phyloP scores from a whole-genome alignment of 2,329 filamentous ascomycete genomes.

The Pseudopyricularia cyperi region DNA sequence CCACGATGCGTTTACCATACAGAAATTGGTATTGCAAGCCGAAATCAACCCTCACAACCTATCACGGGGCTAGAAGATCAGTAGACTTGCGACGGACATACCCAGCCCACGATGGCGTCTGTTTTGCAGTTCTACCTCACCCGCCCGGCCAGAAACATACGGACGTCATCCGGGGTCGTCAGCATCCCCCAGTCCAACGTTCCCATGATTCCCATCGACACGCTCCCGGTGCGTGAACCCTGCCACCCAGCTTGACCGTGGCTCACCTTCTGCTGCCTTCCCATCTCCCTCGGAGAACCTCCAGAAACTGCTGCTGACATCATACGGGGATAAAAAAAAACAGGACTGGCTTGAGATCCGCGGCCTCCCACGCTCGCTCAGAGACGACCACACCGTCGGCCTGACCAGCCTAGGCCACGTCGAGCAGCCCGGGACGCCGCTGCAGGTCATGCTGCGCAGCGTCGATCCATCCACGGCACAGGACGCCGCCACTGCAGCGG shows the following conservation, averaged over 20 bases:
- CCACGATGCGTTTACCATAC: too few species aligned
- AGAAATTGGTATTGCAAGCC: too few species aligned
- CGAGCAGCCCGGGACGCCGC: constrained; percentile 6
- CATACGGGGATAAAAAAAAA: neutral
- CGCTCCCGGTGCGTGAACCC: constrained; percentile 29
- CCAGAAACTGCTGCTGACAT: neutral
- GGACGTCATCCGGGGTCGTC: neutral
- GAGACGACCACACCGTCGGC: constrained; percentile 20
- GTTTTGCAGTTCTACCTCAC: neutral
- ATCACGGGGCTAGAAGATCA: neutral
- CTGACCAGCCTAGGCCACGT: constrained; percentile 24
- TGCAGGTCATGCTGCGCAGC: neutral
- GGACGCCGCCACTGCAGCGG: too few species aligned
- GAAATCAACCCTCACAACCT: neutral
- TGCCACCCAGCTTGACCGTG: too few species aligned
- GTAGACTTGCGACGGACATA: too few species aligned
- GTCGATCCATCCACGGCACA: neutral
- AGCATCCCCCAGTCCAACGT: constrained; percentile 23
- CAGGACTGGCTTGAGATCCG: constrained; percentile 25
- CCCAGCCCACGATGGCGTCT: neutral
- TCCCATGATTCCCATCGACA: constrained; percentile 39
- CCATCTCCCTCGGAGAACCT: neutral
- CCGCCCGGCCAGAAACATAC: neutral
- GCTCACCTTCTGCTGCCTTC: neutral
- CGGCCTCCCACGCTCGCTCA: constrained; percentile 28